A percentile compares a stretch with the other conserved stretches of the same genome.
Conservation (phyloP, 305 asterid species). For the Fraxinus angustifolia region DNA sequence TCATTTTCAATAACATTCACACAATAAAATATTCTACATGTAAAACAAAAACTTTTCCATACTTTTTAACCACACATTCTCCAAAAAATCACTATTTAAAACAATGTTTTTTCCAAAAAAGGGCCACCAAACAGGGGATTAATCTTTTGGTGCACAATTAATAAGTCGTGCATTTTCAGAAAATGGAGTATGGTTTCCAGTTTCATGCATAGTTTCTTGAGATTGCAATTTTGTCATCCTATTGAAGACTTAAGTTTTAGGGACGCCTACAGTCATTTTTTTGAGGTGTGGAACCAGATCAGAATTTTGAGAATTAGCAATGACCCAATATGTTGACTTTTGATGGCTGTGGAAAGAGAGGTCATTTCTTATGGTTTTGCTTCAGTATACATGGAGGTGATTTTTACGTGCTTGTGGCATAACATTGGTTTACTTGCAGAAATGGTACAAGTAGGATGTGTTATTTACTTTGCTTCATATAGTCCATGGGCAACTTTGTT, state of each 20-base stretch:
- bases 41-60: too few relatives aligned
- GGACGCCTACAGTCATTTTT: background rate
- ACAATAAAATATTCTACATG: too few relatives aligned
- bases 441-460: background rate
- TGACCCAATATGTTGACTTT: background rate
- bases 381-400: background rate
- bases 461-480: background rate
- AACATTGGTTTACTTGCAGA: background rate
- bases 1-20: too few relatives aligned
- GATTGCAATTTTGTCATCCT: background rate
- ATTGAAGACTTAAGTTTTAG: background rate
- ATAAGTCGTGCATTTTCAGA: background rate
- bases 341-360: background rate
- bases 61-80: too few relatives aligned
- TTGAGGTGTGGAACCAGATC: background rate
- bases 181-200: background rate
- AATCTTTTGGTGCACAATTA: too few relatives aligned
- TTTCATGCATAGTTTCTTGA: background rate
- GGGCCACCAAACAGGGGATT: background rate
- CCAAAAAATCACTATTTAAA: too few relatives aligned
- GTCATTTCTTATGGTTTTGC: background rate
- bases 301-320: background rate
- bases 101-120: too few relatives aligned
- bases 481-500: background rate
- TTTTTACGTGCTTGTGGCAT: background rate